Conservation (phyloP, 768 basidiomycete species). For the Cyclocybe cylindracea region DNA sequence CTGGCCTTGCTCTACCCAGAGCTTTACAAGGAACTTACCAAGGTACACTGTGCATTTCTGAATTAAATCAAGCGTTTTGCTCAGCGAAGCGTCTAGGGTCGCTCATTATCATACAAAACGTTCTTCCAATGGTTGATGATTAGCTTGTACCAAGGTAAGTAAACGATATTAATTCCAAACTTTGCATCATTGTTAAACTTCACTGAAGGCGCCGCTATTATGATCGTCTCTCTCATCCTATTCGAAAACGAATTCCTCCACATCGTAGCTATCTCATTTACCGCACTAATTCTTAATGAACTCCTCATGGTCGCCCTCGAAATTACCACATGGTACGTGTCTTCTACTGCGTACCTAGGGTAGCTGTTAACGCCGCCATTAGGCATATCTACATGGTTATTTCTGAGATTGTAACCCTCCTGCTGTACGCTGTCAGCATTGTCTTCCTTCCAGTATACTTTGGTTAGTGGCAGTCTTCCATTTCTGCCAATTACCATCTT, state of each 20-base stretch:
- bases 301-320: slow-evolving; percentile 99
- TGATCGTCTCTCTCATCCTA: slow-evolving; percentile 94
- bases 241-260: slow-evolving; percentile 98
- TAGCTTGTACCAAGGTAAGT: slow-evolving; percentile 91
- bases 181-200: not conserved
- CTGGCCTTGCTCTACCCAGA: slow-evolving; percentile 95
- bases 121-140: slow-evolving; percentile 99
- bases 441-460: slow-evolving; percentile 96
- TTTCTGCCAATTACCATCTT: not conserved
- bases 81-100: slow-evolving; percentile 57
- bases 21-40: slow-evolving; percentile 95
- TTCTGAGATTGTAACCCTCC: slow-evolving; percentile 85
- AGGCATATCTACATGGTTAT: slow-evolving; percentile 97
- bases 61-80: not conserved
- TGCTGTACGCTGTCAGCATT: slow-evolving; percentile 89
- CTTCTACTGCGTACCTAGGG: not conserved
- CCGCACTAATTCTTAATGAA: slow-evolving; percentile 93
- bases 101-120: slow-evolving; percentile 93
- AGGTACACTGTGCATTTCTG: slow-evolving; percentile 51
- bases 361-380: slow-evolving; percentile 2
- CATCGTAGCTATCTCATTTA: slow-evolving; percentile 98
- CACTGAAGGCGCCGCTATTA: slow-evolving; percentile 85
- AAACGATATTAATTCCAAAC: not conserved
- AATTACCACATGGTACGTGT: slow-evolving; percentile 88
- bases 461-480: slow-evolving; percentile 54